Evolutionary conservation across 306 rosid genomes (phyloP), one percentile per base, ranked within the genome.

Genomic region (Clitoria ternatea): DNA sequence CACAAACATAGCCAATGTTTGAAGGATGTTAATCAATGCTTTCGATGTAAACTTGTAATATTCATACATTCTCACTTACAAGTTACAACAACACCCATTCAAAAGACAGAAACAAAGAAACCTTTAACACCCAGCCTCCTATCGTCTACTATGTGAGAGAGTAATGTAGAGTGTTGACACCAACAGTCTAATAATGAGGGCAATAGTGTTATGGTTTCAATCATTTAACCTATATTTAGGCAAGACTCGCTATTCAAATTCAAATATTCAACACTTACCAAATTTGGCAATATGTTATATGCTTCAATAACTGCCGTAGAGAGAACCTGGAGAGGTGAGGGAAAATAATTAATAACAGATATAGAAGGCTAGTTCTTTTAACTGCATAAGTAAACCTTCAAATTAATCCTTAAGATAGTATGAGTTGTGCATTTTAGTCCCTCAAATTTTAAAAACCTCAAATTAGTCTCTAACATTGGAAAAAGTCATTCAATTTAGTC

Each of bases 281-380:
- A 82, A 77, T 69, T 86, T 29, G 98, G 98, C 19, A 88, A 82
- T 55, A 88, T 73, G 82, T 92, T 92, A 69, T 90, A 92, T 55
- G 96, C 96, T 66, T 92, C 98, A 26, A 92, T 84, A 53, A 88
- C 86, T 47, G 81, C 82, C 7, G 57, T 80, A 19, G 98, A 88
- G 80, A 86, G 74, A 75, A 59, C 77, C 98, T 92, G 75, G 26
- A 64, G 56, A 75, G 15, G 14, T 36, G 65, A 32, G 39, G 19
- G 14, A 27, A 69, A 45, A 19, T 19, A 54, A 42, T 71, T 47
- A 78, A 49, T 45, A 44, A 17, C 60, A 69, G 35, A 81, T 23
- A 68, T 29, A 37, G 24, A 27, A 26, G 12, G 52, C 55, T 32
- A 45, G 13, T 56, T 39, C 56, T 9, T 14, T n/a, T 52, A 54